Conservation (phyloP, 129 eudicot species). For the Logfia minima region DNA sequence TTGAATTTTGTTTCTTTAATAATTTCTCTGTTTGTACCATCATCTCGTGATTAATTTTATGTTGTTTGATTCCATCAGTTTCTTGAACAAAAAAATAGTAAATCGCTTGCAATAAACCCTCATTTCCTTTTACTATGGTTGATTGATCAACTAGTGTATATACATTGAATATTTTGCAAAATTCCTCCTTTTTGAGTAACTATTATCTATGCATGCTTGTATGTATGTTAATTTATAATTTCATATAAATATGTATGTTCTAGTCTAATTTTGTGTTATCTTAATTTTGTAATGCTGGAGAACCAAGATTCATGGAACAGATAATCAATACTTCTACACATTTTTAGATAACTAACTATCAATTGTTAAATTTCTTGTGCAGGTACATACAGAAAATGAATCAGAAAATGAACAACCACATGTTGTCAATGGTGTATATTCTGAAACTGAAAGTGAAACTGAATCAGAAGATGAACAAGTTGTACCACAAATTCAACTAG, state of each 20-base stretch:
- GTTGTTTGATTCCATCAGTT: no score
- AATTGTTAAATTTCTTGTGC: neutral
- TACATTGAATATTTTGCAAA: neutral
- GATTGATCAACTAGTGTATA: neutral
- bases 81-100: no score
- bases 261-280: neutral
- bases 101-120: no score
- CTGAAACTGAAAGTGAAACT: neutral
- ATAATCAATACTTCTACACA: neutral
- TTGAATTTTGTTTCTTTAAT: no score
- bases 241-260: neutral
- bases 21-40: neutral
- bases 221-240: neutral
- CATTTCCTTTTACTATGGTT: no score
- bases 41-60: neutral
- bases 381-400: neutral
- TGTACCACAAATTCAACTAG: neutral
- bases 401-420: neutral
- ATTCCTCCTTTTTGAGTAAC: neutral
- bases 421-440: neutral
- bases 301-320: neutral
- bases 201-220: no score
- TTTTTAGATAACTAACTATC: neutral
- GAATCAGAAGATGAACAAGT: no score
- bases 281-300: neutral